Evolutionary conservation across 2,329 filamentous ascomycete genomes (phyloP).

Genomic region (Diaporthe caulivora): DNA sequence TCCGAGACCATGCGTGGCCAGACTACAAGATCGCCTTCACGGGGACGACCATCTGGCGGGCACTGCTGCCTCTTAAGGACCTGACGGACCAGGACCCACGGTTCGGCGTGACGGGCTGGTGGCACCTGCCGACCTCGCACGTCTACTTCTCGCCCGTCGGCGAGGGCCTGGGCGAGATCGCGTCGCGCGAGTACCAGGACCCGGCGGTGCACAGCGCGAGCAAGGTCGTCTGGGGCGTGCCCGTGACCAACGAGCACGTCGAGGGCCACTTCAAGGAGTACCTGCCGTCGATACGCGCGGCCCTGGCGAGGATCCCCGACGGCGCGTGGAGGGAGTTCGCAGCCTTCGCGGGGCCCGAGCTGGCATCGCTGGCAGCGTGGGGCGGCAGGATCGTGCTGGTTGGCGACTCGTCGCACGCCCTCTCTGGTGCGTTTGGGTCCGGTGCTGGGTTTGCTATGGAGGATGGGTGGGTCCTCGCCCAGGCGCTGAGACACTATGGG

Average conservation of each 20-base stretch:
- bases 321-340: conserved; percentile 44
- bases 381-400: conserved; percentile 60
- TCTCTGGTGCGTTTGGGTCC: conserved; percentile 59
- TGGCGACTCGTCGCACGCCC: conserved; percentile 67
- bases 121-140: conserved; percentile 57
- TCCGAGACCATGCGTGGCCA: conserved; percentile 37
- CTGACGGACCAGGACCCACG: conserved; percentile 48
- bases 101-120: conserved; percentile 54
- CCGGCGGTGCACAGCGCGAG: conserved; percentile 47
- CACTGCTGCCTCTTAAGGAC: conserved; percentile 53
- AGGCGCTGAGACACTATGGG: conserved; percentile 43
- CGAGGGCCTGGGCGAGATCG: conserved; percentile 54
- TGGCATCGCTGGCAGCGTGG: conserved; percentile 45
- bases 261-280: conserved; percentile 51
- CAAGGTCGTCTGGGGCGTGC: conserved; percentile 53
- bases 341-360: conserved; percentile 47
- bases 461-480: conserved; percentile 47
- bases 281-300: conserved; percentile 34
- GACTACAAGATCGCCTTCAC: conserved; percentile 46
- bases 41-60: conserved; percentile 62
- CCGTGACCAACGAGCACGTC: conserved; percentile 51
- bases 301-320: conserved; percentile 21
- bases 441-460: conserved; percentile 55
- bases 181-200: conserved; percentile 51
- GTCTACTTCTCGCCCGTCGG: conserved; percentile 57